These are phyloP conservation scores for Metarhizium brunneum DNA, from an alignment of 2,329 filamentous ascomycete species.

Conservation along the genomic window DNA sequence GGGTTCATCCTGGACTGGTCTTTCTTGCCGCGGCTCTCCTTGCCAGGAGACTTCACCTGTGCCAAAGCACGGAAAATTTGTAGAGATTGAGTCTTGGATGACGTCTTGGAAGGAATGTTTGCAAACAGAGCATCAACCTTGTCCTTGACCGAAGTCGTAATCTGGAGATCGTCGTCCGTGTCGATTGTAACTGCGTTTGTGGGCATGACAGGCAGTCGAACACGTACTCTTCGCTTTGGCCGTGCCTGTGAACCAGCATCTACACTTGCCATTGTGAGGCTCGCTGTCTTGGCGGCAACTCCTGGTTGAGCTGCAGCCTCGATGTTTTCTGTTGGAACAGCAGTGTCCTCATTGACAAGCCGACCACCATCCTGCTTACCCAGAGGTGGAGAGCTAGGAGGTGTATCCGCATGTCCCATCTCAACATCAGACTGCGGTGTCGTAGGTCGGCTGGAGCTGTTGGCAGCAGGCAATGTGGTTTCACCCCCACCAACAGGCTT, in stretches of 20 bases:
- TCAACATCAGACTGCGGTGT: constrained; percentile 45
- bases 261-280: constrained; percentile 22
- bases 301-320: neutral
- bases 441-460: constrained; percentile 47
- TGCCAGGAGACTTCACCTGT: constrained; percentile 56
- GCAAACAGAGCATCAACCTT: constrained; percentile 60
- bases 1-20: constrained; percentile 52
- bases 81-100: constrained; percentile 55
- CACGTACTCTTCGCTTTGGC: constrained; percentile 38
- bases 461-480: constrained; percentile 24
- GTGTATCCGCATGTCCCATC: constrained; percentile 47
- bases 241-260: constrained; percentile 53
- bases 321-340: constrained; percentile 17
- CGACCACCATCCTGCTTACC: constrained; percentile 13
- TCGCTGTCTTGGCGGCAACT: neutral
- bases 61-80: constrained; percentile 65
- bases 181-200: constrained; percentile 30
- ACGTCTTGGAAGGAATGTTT: constrained; percentile 52
- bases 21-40: constrained; percentile 33
- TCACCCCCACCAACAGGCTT: constrained; percentile 30
- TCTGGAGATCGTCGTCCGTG: constrained; percentile 56
- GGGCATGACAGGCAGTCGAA: constrained; percentile 35
- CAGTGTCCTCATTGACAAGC: constrained; percentile 6
- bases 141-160: constrained; percentile 40
- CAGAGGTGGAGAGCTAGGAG: constrained; percentile 59